phyloP scores from a whole-genome alignment of 2,329 filamentous ascomycete genomes.

The Xylariaceae sp. region DNA sequence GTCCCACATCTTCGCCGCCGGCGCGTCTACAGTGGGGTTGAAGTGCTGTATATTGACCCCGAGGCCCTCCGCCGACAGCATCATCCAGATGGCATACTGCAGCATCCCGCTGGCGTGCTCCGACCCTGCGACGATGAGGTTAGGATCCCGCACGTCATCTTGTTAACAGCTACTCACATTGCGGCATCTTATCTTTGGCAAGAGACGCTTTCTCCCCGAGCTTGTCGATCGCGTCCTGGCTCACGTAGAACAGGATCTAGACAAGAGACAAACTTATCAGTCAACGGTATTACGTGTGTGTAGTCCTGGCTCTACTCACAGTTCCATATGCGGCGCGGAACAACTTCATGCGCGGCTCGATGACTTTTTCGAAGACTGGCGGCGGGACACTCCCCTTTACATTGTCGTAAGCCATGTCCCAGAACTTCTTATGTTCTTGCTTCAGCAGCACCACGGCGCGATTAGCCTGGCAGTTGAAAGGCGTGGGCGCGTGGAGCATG shows the following conservation, averaged over 20 bases:
- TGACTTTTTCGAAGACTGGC: conserved; percentile 8
- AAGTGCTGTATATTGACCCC: conserved; percentile 14
- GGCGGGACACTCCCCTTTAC: conserved; percentile 8
- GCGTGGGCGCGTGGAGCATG: conserved; percentile 8
- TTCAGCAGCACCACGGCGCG: conserved; percentile 11
- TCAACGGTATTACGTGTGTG: neutral
- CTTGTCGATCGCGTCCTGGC: conserved; percentile 12
- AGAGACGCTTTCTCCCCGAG: neutral
- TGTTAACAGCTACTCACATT: conserved; percentile 9
- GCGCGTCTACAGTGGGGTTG: conserved; percentile 10
- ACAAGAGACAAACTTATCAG: neutral
- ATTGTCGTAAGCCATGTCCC: conserved; percentile 8
- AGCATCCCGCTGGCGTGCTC: conserved; percentile 15
- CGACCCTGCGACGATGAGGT: conserved; percentile 4
- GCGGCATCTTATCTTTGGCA: conserved; percentile 13
- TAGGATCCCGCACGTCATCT: neutral
- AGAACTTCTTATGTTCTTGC: conserved; percentile 13
- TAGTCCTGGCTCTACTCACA: neutral
- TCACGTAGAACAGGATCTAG: conserved; percentile 17
- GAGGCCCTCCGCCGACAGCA: conserved; percentile 13
- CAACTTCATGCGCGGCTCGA: conserved; percentile 12
- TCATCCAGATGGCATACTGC: conserved; percentile 14
- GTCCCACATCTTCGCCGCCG: conserved; percentile 10
- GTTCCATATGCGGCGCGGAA: conserved; percentile 14
- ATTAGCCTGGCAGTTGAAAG: conserved; percentile 14